Conservation (phyloP, 2,329 filamentous ascomycete genomes). For the Coniochaeta pulveracea region DNA sequence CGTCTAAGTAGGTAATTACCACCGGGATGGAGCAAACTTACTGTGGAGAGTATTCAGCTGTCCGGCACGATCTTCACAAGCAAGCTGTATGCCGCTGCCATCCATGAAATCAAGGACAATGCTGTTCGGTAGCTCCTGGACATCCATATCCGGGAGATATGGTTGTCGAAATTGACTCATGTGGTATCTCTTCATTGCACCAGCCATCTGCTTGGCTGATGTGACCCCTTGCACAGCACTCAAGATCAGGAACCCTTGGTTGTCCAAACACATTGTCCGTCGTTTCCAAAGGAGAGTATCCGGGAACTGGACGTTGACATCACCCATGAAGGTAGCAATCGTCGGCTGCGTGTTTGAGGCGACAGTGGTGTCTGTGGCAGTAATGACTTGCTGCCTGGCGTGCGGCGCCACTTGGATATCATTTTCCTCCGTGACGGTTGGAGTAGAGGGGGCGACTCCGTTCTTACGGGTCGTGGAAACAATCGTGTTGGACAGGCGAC, state of each 20-base stretch:
- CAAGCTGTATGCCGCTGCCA: conserved; percentile 50
- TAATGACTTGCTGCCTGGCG: conserved; percentile 8
- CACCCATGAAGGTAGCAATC: conserved; percentile 61
- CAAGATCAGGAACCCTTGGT: conserved; percentile 72
- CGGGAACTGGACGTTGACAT: conserved; percentile 95
- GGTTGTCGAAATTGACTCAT: conserved; percentile 73
- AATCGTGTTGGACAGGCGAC: conserved; percentile 44
- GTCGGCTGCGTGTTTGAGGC: conserved; percentile 17
- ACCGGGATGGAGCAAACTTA: conserved; percentile 24
- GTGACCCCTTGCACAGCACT: conserved; percentile 51
- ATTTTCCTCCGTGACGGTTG: conserved; percentile 39
- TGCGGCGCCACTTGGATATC: conserved; percentile 20
- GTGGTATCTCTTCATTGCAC: conserved; percentile 63
- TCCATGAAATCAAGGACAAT: conserved; percentile 50
- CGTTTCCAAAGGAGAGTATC: conserved; percentile 96
- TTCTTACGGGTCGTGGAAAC: conserved; percentile 34
- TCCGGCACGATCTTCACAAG: conserved; percentile 49
- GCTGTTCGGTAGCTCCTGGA: conserved; percentile 88
- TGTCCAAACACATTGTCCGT: conserved; percentile 76
- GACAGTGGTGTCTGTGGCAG: conserved; percentile 8
- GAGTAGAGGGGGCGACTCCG: conserved; percentile 31
- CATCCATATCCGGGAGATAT: conserved; percentile 77
- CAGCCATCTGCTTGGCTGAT: conserved; percentile 33
- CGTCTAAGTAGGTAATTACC: conserved; percentile 14
- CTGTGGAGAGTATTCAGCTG: conserved; percentile 43